Evolutionary conservation across 805 yeast species (phyloP).

Genomic region (Cyberlindnera mycetangii): DNA sequence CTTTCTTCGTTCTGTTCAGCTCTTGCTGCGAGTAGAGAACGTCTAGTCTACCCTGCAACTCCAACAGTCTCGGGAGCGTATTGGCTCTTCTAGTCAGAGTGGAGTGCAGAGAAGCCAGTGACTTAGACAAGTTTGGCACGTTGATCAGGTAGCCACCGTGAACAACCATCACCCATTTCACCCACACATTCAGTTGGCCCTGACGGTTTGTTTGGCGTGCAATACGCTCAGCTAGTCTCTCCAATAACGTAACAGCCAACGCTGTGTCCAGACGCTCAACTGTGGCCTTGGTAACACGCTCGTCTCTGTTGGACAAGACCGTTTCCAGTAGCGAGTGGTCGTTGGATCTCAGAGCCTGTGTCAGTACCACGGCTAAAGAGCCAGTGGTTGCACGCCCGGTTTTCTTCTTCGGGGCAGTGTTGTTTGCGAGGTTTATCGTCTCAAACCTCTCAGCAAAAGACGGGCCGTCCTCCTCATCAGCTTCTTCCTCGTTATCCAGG

Average conservation of each 20-base stretch:
- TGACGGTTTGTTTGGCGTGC: slow-evolving; percentile 56
- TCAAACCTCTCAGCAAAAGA: slow-evolving; percentile 55
- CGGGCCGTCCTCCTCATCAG: slow-evolving; percentile 41
- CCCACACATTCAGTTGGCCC: slow-evolving; percentile 64
- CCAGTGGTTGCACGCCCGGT: slow-evolving; percentile 62
- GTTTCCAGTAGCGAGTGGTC: slow-evolving; percentile 85
- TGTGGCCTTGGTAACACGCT: slow-evolving; percentile 49
- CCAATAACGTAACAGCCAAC: slow-evolving; percentile 55
- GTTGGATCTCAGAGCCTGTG: slow-evolving; percentile 84
- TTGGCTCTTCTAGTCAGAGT: slow-evolving; percentile 64
- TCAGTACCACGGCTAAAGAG: slow-evolving; percentile 75
- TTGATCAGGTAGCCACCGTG: slow-evolving; percentile 69
- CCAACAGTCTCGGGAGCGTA: slow-evolving; percentile 66
- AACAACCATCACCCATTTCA: slow-evolving; percentile 77
- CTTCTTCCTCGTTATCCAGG: slow-evolving; percentile 46
- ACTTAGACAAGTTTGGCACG: slow-evolving; percentile 46
- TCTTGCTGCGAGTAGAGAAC: slow-evolving; percentile 64
- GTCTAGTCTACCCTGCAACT: slow-evolving; percentile 80
- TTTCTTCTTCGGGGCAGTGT: slow-evolving; percentile 29
- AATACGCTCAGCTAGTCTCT: slow-evolving; percentile 54
- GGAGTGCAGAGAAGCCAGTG: slow-evolving; percentile 60
- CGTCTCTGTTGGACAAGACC: slow-evolving; percentile 58
- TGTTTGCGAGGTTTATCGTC: slow-evolving; percentile 26
- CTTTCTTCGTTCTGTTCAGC: slow-evolving; percentile 46
- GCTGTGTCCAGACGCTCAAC: slow-evolving; percentile 54